Evolutionary conservation across 2,329 filamentous ascomycete genomes (phyloP), one percentile per base, ranked within the genome.

Genomic region (Blumeria hordei): DNA sequence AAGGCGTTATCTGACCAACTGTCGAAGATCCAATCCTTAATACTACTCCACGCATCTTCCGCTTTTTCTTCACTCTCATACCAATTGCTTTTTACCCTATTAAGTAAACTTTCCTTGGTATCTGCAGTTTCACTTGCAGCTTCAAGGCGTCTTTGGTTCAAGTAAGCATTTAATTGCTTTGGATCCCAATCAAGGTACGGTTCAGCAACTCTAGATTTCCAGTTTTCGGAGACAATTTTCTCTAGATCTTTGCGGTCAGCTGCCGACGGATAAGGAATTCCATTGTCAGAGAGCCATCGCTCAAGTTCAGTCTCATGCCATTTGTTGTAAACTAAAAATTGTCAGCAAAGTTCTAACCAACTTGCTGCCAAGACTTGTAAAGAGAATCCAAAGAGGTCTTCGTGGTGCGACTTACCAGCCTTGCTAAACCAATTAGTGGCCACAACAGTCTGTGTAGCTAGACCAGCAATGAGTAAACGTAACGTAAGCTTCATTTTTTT

Each of bases 251-350:
- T 94, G 65, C 92, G 87, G 69, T 95, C 88, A 52, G 90, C 80
- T 10, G 88, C 80, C 10, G 79, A 81, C n/a, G 92, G 88, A 67
- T 95, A 88, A 9, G 90, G 87, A 56, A 98, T 75, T 67, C 88
- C 79, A 70, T 96, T 77, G 67, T 98, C 92, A 34, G 85, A 85
- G 53, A 98, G 80, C 92, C 92, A 98, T 64, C 88, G 80, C 72
- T 98, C 90, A 34, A 98, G 79, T 74, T 98, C 92, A 21, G 86
- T 94, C 73, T 96, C 83, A 64, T 96, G 90, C 92, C 92, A 98
- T 68, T 92, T 95, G 72, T 96, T 95, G 75, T 96, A 96, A 14
- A 83, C 90, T 94, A 65, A 52, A 61, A 57, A 56, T 41, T 36
- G 57, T 57, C 53, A 50, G 34, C 2, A 45, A 16, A 12, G 16